Conservation (phyloP, 352 stramenopile genomes). For the Globisporangium cylindrosporum region DNA sequence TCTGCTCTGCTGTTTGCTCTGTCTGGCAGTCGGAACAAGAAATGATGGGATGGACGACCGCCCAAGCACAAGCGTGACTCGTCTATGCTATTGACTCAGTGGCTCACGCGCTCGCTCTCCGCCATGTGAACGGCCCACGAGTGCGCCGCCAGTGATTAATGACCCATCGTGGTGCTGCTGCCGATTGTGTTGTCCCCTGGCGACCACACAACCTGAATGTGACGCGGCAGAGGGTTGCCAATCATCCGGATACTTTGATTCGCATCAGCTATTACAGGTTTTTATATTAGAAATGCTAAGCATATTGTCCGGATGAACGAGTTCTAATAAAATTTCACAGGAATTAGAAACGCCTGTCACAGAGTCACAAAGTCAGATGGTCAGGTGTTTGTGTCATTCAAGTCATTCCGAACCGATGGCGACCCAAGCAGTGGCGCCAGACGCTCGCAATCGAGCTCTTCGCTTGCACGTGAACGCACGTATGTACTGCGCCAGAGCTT, state of each 20-base stretch:
- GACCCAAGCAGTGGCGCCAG: constrained; percentile 1
- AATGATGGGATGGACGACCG: background rate
- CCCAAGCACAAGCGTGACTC: background rate
- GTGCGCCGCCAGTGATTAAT: background rate
- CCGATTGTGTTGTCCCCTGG: background rate
- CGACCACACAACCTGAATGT: constrained; percentile 4
- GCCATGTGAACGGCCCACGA: background rate
- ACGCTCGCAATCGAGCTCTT: background rate
- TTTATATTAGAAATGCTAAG: background rate
- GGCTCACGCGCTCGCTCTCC: background rate
- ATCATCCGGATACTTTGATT: constrained; percentile 1
- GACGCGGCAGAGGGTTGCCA: constrained; percentile 6
- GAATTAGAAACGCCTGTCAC: constrained; percentile 9
- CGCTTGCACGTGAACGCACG: background rate
- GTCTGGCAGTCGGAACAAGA: background rate
- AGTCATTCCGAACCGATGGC: background rate
- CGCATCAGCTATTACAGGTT: background rate
- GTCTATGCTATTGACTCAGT: background rate
- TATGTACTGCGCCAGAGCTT: background rate
- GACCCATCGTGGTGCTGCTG: constrained; percentile 1
- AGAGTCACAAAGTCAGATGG: background rate
- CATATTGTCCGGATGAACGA: background rate
- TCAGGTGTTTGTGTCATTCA: background rate
- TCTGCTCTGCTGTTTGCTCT: background rate
- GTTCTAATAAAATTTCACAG: background rate